Evolutionary conservation across 306 rosid species (phyloP).

Genomic region (Coriaria nepalensis): DNA sequence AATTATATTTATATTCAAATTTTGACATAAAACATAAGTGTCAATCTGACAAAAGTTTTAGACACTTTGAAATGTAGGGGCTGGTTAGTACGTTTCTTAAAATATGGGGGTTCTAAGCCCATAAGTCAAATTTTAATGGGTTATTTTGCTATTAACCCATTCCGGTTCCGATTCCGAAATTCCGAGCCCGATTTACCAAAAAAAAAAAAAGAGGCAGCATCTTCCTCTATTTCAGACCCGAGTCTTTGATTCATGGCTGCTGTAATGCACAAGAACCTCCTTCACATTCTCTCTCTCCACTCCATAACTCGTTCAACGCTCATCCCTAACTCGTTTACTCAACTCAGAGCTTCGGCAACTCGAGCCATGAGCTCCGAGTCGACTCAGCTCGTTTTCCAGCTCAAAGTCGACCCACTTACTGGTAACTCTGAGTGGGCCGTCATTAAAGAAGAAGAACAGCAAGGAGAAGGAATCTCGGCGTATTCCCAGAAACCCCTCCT

Average conservation of each 20-base stretch:
- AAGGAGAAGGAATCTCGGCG: conserved; percentile 7
- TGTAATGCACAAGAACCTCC: conserved; percentile 25
- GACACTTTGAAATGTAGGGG: no score
- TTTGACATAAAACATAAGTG: no score
- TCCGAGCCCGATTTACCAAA: no score
- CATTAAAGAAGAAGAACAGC: conserved; percentile 43
- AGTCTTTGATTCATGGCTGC: conserved; percentile 14
- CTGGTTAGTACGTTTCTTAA: no score
- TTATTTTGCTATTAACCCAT: no score
- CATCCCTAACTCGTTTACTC: conserved; percentile 3
- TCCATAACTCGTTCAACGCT: conserved; percentile 7
- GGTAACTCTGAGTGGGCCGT: conserved; percentile 92
- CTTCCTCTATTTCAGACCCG: no score
- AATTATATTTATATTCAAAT: no score
- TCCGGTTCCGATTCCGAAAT: no score
- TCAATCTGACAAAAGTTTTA: no score
- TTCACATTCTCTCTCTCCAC: conserved; percentile 8
- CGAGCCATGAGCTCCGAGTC: conserved; percentile 49
- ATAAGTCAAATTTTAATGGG: no score
- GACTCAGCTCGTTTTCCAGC: conserved; percentile 57
- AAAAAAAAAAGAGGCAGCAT: no score
- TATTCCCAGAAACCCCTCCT: conserved; percentile 35
- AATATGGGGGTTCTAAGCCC: no score
- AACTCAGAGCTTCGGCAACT: conserved; percentile 9
- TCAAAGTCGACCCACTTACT: conserved; percentile 57